phyloP scores from a whole-genome alignment of 805 yeast genomes.

The Metschnikowia lunata region DNA sequence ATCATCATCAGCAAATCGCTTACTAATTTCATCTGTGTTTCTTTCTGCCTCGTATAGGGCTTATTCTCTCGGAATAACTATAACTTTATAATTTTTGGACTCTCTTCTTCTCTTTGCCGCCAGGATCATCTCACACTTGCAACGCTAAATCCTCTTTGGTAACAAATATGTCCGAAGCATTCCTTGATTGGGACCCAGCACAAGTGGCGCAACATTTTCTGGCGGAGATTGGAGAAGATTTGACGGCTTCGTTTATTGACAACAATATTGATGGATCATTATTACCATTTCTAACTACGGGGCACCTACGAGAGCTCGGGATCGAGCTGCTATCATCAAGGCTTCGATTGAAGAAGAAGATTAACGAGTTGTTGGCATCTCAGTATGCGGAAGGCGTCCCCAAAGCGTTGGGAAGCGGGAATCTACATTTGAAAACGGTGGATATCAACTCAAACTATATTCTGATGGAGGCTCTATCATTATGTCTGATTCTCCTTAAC shows the following conservation, averaged over 20 bases:
- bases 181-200: conserved; percentile 43
- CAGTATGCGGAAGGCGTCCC: conserved; percentile 20
- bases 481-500: conserved; percentile 33
- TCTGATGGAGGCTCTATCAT: conserved; percentile 32
- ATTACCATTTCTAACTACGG: conserved; percentile 61
- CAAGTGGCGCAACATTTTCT: conserved; percentile 37
- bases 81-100: too few species aligned
- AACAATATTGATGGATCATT: conserved; percentile 72
- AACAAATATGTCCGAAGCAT: conserved; percentile 24
- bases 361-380: conserved; percentile 47
- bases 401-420: conserved; percentile 18
- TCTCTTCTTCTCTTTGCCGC: too few species aligned
- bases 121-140: too few species aligned
- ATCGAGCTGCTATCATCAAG: conserved; percentile 51
- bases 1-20: too few species aligned
- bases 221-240: conserved; percentile 21
- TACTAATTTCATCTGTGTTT: too few species aligned
- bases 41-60: too few species aligned
- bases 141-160: too few species aligned
- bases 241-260: conserved; percentile 38
- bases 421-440: conserved; percentile 26
- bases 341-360: conserved; percentile 53
- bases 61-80: too few species aligned
- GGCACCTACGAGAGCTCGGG: conserved; percentile 73
- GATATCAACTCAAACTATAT: conserved; percentile 36